Evolutionary conservation across 371 early-diverging fungal genomes (phyloP), one percentile per base, ranked within the genome.

Genomic region (Haplosporangium sp.): DNA sequence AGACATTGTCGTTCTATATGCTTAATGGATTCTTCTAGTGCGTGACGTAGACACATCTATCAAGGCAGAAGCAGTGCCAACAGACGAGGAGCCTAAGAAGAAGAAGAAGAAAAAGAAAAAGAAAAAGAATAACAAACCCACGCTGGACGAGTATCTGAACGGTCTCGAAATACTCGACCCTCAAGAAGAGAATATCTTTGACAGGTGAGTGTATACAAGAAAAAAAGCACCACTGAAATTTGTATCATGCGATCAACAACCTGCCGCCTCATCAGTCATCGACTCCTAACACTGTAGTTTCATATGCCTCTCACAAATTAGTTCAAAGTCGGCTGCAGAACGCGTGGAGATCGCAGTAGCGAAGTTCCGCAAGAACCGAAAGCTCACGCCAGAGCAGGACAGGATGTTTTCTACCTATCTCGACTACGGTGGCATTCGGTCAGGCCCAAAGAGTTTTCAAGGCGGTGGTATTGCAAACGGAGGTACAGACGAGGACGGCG

Each of bases 61-160:
- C 37, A 1, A 1, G 36, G 36, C n/a, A 40, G 40, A n/a, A 47
- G 46, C 50, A 38, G 13, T 2, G 53, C 29, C 52, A 10, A 42
- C 57, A 8, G n/a, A n/a, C n/a, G 65, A 41, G 2, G 57, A 55
- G 6, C n/a, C 29, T 29, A 61, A 84, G 66, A 86, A 87, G 64
- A 89, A 85, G 75, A 89, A 85, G 73, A 89, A 84, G 66, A 87
- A 82, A 71, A 89, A 81, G 65, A 87, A 84, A 68, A 69, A 74
- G 38, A 86, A 86, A 62, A 80, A 73, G 18, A 74, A 82, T 40
- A 69, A 79, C n/a, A 74, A 85, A 50, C 85, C 86, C n/a, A 86
- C 85, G 37, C 83, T 87, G n/a, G 89, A 87, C n/a, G 68, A 84
- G 29, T 80, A 67, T 8, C 57, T 86, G 6, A 36, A 37, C 21